Percentiles rank a stretch among this genome's conserved stretches.
Evolutionary conservation across 2,329 filamentous ascomycete species (phyloP).

Genomic region (Aureobasidium zeae): DNA sequence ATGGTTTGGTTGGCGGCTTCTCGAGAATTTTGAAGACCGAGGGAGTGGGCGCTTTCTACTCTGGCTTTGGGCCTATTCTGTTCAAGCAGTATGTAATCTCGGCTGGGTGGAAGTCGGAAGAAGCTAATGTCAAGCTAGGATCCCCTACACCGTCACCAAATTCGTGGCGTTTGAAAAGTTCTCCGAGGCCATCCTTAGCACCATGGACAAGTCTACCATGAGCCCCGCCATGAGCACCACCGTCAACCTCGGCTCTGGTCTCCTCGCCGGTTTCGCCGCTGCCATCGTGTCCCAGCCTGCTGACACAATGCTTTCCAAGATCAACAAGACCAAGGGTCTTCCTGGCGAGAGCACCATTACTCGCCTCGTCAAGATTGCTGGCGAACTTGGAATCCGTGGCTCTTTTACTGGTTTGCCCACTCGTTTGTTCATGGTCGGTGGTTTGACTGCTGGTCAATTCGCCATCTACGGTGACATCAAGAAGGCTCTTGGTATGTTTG

Average conservation of each 20-base stretch:
- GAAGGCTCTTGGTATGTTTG: constrained; percentile 17
- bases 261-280: constrained; percentile 79
- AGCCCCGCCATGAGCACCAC: constrained; percentile 62
- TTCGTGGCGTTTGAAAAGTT: constrained; percentile 92
- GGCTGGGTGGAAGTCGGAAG: background rate
- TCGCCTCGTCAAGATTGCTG: constrained; percentile 78
- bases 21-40: constrained; percentile 73
- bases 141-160: constrained; percentile 91
- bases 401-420: constrained; percentile 75
- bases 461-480: constrained; percentile 42
- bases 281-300: constrained; percentile 81
- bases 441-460: constrained; percentile 71
- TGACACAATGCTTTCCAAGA: constrained; percentile 90
- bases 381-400: constrained; percentile 65
- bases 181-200: constrained; percentile 59
- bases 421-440: constrained; percentile 66
- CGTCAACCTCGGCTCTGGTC: constrained; percentile 76
- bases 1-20: constrained; percentile 69
- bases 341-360: constrained; percentile 74
- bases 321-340: constrained; percentile 87
- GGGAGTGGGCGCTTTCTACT: constrained; percentile 80
- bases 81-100: constrained; percentile 57
- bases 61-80: constrained; percentile 77
- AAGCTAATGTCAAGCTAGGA: constrained; percentile 39
- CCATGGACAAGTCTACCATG: constrained; percentile 60